Evolutionary conservation across 768 basidiomycete genomes (phyloP), one percentile per base, ranked within the genome.

Genomic region (Amanita inopinata): DNA sequence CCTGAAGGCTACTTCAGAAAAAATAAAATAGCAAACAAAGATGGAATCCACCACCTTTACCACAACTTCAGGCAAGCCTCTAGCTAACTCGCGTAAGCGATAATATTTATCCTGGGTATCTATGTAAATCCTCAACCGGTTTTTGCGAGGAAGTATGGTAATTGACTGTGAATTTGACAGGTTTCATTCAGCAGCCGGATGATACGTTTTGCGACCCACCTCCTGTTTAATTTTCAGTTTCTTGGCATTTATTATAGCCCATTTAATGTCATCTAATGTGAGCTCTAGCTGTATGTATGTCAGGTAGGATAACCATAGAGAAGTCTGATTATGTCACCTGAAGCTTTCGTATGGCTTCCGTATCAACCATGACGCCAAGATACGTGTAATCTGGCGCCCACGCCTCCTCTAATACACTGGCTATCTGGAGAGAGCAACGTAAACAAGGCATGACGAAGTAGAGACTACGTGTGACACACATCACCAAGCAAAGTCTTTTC

Each of bases 401-500:
- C 23, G 91, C 89, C 62, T 98, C 94, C 58, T 97, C 96, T 14
- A 99, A 69, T 10, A 94, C 76, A 23, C 88, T 80, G 0, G 96
- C 87, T 53, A 99, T 71, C 92, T 96, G 47, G 10, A 22, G 6
- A 41, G 38, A 11, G 48, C 15, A 31, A 15, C 40, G 33, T n/a
- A n/a, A n/a, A n/a, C n/a, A n/a, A n/a, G n/a, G n/a, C n/a, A n/a
- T n/a, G n/a, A n/a, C n/a, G n/a, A n/a, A n/a, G n/a, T n/a, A n/a
- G n/a, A n/a, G n/a, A n/a, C n/a, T n/a, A n/a, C n/a, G n/a, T n/a
- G n/a, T n/a, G 7, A 53, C 80, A 52, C 51, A 96, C 92, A 65
- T 98, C 96, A 48, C 92, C 87, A 15, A 99, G 66, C 45, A 88
- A 72, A 0, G 96, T 98, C 65, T 92, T 93, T 65, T 99, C 96